Percentiles rank a stretch among this genome's conserved stretches.
Conservation (phyloP, 2,329 filamentous ascomycete species). For the Phaeomoniella chlamydospora region DNA sequence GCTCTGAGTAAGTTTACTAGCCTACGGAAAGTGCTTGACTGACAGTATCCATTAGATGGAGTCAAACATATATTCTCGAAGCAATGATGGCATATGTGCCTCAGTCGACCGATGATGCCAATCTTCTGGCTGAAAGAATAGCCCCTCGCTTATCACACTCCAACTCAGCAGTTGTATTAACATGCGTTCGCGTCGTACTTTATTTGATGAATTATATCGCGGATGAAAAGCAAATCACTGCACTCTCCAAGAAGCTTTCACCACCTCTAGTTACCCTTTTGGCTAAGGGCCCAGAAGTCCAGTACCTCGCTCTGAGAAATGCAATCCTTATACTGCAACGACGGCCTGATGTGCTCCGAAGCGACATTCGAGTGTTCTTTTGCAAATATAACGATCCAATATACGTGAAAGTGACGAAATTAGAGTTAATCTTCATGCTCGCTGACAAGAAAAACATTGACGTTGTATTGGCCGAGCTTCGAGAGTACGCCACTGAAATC, state of each 20-base stretch:
- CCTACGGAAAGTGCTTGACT: neutral
- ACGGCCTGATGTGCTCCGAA: slow-evolving; percentile 80
- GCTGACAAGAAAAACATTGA: slow-evolving; percentile 91
- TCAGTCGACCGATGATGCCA: slow-evolving; percentile 75
- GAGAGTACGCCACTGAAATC: slow-evolving; percentile 94
- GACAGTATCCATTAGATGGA: slow-evolving; percentile 51
- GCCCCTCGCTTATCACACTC: slow-evolving; percentile 91
- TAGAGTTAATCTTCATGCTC: slow-evolving; percentile 98
- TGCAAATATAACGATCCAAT: slow-evolving; percentile 99
- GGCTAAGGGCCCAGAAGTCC: slow-evolving; percentile 94
- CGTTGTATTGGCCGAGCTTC: slow-evolving; percentile 82
- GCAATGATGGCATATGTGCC: slow-evolving; percentile 96
- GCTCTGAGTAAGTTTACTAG: slow-evolving; percentile 58
- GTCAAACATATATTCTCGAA: slow-evolving; percentile 95
- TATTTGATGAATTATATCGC: slow-evolving; percentile 99
- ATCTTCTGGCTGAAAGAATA: slow-evolving; percentile 83
- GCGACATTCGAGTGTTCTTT: slow-evolving; percentile 97
- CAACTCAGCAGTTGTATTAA: slow-evolving; percentile 91
- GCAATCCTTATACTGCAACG: slow-evolving; percentile 86
- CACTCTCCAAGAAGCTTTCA: slow-evolving; percentile 81
- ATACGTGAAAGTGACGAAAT: slow-evolving; percentile 97
- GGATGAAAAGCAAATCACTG: slow-evolving; percentile 75
- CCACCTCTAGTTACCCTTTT: slow-evolving; percentile 88
- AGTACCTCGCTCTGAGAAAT: slow-evolving; percentile 88
- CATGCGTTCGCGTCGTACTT: slow-evolving; percentile 87